phyloP scores from a whole-genome alignment of 202 grass and related monocot genomes.

The Panicum hallii region DNA sequence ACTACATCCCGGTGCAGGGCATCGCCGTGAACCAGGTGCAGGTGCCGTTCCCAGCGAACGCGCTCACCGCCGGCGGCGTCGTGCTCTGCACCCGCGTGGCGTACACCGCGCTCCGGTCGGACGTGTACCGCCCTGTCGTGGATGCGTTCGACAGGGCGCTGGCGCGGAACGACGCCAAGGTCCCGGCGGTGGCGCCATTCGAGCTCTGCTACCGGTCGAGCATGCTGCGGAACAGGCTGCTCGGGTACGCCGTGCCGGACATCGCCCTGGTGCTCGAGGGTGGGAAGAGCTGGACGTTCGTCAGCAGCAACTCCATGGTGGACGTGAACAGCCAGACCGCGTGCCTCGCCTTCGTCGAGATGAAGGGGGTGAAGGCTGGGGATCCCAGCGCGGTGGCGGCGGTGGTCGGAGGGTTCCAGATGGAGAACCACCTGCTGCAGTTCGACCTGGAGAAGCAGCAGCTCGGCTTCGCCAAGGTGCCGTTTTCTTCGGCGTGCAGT shows the following conservation, averaged over 20 bases:
- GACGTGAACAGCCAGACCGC: slow-evolving; percentile 43
- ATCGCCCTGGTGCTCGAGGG: slow-evolving; percentile 48
- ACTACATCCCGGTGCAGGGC: slow-evolving; percentile 45
- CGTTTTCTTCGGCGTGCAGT: background rate
- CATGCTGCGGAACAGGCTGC: slow-evolving; percentile 41
- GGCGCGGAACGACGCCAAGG: background rate
- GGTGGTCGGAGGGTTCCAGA: slow-evolving; percentile 61
- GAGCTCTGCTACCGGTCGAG: slow-evolving; percentile 45
- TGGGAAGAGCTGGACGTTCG: slow-evolving; percentile 60
- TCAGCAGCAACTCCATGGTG: slow-evolving; percentile 54
- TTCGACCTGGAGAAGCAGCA: slow-evolving; percentile 52
- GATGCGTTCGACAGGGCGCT: slow-evolving; percentile 44
- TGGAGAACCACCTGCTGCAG: slow-evolving; percentile 65
- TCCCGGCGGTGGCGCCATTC: slow-evolving; percentile 52
- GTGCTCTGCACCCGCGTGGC: slow-evolving; percentile 46
- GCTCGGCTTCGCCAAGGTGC: slow-evolving; percentile 48
- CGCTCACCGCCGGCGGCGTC: slow-evolving; percentile 55
- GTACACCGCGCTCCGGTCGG: slow-evolving; percentile 47
- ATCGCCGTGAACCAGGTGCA: slow-evolving; percentile 26
- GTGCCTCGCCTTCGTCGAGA: slow-evolving; percentile 66
- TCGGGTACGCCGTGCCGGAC: slow-evolving; percentile 52
- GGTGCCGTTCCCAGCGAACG: slow-evolving; percentile 13
- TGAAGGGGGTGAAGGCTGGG: slow-evolving; percentile 35
- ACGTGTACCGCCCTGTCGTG: slow-evolving; percentile 56
- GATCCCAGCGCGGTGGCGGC: slow-evolving; percentile 21